Evolutionary conservation across 306 rosid species (phyloP), one percentile per base, ranked within the genome.

Genomic region (Trifolium fragiferum): DNA sequence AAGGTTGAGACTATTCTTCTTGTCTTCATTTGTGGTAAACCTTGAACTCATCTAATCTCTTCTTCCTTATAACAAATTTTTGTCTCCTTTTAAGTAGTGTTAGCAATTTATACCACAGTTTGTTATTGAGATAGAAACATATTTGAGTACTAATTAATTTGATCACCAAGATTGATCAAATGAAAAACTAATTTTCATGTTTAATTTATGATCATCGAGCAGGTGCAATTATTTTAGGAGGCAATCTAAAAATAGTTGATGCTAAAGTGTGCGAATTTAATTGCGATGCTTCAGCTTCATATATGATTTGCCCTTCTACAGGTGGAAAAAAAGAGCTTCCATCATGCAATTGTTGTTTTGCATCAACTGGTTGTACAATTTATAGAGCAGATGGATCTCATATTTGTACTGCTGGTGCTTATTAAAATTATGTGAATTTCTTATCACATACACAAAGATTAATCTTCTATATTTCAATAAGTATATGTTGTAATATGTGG

Each of bases 291-390:
- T 79, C 80, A 10, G 64, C 66, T 15, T 10, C 35, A 38, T 83
- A 86, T 72, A 86, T 83, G 90, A 86, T 76, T 12, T 86, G 90
- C 40, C 80, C 82, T n/a, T 74, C 85, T 21, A 47, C 87, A 9
- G 89, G 84, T 11, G 25, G 57, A 15, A 1, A 58, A 9, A 86
- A 72, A 5, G 82, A 83, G 41, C 0, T 14, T 21, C 84, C 90
- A 54, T 0, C 3, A 9, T 86, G 87, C 81, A 86, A 78, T 38
- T 86, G 87, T 9, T 86, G 87, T 68, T 33, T 81, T n/a, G 87
- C 85, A 20, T 9, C 68, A 13, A 19, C 9, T 0, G 87, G 87
- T 4, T 83, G 89, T 49, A 27, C 61, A 32, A 16, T 86, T 57
- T 83, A 79, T 58, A 3, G 25, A 0, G 15, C 55, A 5, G 78